These are phyloP conservation scores for Stygiomarasmius scandens DNA, from an alignment of 1,284 basidiomycete genomes.

Conservation along the genomic window DNA sequence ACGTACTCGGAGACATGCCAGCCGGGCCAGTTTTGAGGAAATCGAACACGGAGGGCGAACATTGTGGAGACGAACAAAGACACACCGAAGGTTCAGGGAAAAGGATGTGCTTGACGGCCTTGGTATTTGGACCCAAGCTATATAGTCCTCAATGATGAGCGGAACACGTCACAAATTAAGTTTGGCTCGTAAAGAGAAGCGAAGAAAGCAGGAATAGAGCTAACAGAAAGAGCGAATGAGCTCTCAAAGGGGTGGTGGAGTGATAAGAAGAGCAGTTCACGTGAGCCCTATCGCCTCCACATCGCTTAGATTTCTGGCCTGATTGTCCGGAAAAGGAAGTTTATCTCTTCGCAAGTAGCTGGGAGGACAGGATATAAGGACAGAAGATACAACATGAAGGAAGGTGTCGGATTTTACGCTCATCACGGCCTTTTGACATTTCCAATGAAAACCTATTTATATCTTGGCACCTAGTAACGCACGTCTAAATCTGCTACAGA, in stretches of 20 bases:
- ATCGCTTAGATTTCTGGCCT: neutral
- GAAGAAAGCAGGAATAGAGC: neutral
- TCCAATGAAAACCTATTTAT: neutral
- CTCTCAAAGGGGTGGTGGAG: neutral
- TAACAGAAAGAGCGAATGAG: neutral
- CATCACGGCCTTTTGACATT: neutral
- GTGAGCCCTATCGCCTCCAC: neutral
- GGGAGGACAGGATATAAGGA: neutral
- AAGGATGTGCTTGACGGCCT: neutral
- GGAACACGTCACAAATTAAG: neutral
- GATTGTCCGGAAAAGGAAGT: neutral
- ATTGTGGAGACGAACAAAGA: neutral
- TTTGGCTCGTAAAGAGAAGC: neutral
- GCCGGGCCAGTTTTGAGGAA: slow-evolving; percentile 36
- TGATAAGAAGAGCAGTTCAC: neutral
- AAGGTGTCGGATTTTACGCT: neutral
- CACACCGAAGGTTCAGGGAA: neutral
- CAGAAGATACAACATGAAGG: neutral
- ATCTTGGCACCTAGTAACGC: too few relatives aligned
- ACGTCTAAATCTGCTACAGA: too few relatives aligned
- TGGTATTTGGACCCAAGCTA: neutral
- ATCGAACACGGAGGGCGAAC: slow-evolving; percentile 30
- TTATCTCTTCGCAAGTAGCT: neutral
- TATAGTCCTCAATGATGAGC: neutral
- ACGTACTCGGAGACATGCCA: slow-evolving; percentile 34